Conservation (phyloP, 2,329 filamentous ascomycete species). For the Penicillium italicum region DNA sequence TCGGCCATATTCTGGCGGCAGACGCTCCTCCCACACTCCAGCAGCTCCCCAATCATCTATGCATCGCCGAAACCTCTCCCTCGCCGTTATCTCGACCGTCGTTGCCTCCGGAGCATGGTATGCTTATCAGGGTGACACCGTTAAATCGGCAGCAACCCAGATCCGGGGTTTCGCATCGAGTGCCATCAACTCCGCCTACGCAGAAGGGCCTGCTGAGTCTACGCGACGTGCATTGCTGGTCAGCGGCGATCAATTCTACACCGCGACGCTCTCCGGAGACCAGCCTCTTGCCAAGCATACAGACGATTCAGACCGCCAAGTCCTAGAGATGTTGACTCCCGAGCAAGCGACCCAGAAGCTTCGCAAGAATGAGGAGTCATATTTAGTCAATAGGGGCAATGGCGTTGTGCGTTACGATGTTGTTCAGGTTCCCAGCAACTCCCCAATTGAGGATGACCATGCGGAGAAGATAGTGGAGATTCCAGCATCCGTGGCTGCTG, state of each 20-base stretch:
- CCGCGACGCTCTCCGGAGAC: constrained; percentile 78
- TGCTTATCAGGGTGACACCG: constrained; percentile 43
- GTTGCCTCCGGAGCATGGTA: constrained; percentile 51
- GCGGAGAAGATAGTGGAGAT: constrained; percentile 97
- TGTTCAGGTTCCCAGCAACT: constrained; percentile 91
- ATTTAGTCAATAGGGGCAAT: constrained; percentile 79
- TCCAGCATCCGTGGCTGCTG: constrained; percentile 57
- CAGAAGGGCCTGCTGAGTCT: constrained; percentile 51
- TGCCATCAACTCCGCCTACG: constrained; percentile 27
- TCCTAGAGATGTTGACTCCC: constrained; percentile 93
- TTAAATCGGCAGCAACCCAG: constrained; percentile 24
- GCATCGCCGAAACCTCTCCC: constrained; percentile 48
- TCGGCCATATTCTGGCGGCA: constrained; percentile 34
- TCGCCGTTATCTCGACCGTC: constrained; percentile 47
- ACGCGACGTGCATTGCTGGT: constrained; percentile 71
- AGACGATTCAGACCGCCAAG: constrained; percentile 76
- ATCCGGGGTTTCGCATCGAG: constrained; percentile 25
- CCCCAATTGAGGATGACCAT: constrained; percentile 97
- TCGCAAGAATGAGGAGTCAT: constrained; percentile 85
- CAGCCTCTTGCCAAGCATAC: constrained; percentile 84
- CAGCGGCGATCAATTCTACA: constrained; percentile 84
- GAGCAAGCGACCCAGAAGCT: constrained; percentile 91
- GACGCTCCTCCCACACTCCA: constrained; percentile 34
- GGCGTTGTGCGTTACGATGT: constrained; percentile 94
- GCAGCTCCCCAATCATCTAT: constrained; percentile 45